Base-by-base conservation (phyloP, 75 land plant genomes). In the Chamaecyparis obtusa region DNA sequence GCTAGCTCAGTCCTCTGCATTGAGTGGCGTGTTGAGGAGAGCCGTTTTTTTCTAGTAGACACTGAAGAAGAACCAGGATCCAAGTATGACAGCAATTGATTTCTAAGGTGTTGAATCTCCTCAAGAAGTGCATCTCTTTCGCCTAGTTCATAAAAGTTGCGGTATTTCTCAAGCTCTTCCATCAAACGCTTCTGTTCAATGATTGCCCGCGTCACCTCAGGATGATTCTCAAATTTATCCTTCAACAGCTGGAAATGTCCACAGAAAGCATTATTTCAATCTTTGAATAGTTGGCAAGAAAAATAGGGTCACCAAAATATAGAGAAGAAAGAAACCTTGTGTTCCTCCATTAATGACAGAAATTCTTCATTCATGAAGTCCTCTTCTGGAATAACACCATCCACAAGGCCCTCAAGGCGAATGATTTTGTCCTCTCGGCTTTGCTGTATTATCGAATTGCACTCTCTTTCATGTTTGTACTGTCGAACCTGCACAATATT, bases 401-500 rank as follows among this genome's bases (percentile, higher is more conserved):
- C 97, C 97, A 97, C 96, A 13, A 97, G 96, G 87, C 91, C 89
- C 87, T 97, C 99, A 69, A 97, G 93, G 44, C 99, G 94, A 80
- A 85, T 84, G 87, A 97, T 96, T 84, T 97, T 97, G 83, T 96
- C 97, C 77, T 97, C 99, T 49, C 96, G 88, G 60, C 92, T 92
- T 87, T 96, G 95, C 80, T 91, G 93, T 77, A 96, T 89, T 7
- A 95, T 91, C 1, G 94, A 87, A 90, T 91, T 94, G 90, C 99
- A 96, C 83, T 97, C 99, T 36, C 99, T 91, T 85, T 97, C 99
- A 86, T 97, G 96, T 90, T 92, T 96, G 88, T 97, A 97, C 84
- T 97, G 99, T 57, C 95, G 93, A 37, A 96, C 90, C 99, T 97
- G 91, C 86, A 91, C 41, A 44, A 27, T 32, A 82, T 21, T 44